Base-by-base conservation (phyloP, 345 rosid genomes). In the Pugionium dolabratum region DNA sequence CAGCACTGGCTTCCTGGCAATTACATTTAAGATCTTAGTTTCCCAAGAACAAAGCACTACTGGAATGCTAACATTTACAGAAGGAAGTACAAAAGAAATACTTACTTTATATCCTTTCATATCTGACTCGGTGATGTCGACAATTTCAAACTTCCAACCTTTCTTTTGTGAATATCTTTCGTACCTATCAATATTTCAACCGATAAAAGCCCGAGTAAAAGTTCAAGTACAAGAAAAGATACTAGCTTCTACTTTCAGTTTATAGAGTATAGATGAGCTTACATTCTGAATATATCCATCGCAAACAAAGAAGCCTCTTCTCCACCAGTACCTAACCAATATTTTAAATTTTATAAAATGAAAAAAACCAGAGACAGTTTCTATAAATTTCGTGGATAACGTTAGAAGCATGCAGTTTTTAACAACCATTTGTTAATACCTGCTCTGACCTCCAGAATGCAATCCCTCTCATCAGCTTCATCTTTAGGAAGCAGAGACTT, bases 381-480 rank as follows among this genome's bases (percentile, higher is more conserved):
- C 32, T 26, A 18, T 6, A 3, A 39, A n/a, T 7, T 31, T 35
- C 18, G 29, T n/a, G 10, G 7, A 46, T 35, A 9, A 9, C 9
- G 52, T 5, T 26, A 35, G 25, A 36, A 44, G 46, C 9, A 7
- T 7, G 9, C 3, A 36, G 8, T 37, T 48, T 31, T 28, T 7
- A 36, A 36, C 8, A 48, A 48, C 4, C 50, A 49, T 51, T 25
- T 25, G 46, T 18, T 54, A 4, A 3, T 86, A 91, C 97, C 99
- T 81, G 97, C 96, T 83, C 97, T 85, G 81, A 94, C 99, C 89
- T 94, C 99, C 87, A 90, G 72, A 84, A 94, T 91, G 73, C 90
- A 81, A 78, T 76, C 91, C 81, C 95, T 85, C 81, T 84, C 95
- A 75, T 94, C 96, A n/a, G 97, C 99, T 72, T 91, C 99, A 73